Percentiles rank a stretch among this genome's conserved stretches.
These are phyloP conservation scores for Fusarium falciforme DNA, from an alignment of 2,329 filamentous ascomycete genomes.

Conservation along the genomic window DNA sequence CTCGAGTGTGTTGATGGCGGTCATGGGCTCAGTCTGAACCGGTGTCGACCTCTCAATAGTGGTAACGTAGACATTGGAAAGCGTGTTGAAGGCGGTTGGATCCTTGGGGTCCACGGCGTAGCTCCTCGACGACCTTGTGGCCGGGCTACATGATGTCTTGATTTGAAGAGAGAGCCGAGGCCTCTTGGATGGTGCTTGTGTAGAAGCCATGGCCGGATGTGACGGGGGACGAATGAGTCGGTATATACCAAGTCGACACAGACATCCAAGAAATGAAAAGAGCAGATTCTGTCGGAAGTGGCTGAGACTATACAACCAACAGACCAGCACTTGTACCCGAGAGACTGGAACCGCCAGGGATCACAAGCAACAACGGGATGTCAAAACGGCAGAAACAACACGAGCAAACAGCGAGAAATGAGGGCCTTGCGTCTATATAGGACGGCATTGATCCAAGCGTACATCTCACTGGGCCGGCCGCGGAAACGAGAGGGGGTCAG, in stretches of 20 bases:
- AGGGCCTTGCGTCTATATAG: conserved; percentile 45
- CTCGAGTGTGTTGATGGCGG: conserved; percentile 59
- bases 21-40: conserved; percentile 58
- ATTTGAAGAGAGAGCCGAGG: conserved; percentile 69
- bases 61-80: conserved; percentile 73
- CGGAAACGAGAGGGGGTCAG: conserved; percentile 16
- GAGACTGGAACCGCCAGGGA: conserved; percentile 40
- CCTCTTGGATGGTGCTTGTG: conserved; percentile 56
- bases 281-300: conserved; percentile 13
- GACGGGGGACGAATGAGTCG: conserved; percentile 5
- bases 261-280: conserved; percentile 8
- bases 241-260: conserved; percentile 1
- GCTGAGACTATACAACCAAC: conserved; percentile 31
- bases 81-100: conserved; percentile 73
- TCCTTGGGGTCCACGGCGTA: conserved; percentile 64
- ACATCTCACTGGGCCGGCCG: conserved; percentile 22
- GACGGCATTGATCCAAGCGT: conserved; percentile 26
- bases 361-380: conserved; percentile 29
- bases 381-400: conserved; percentile 33
- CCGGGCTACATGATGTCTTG: conserved; percentile 56
- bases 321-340: conserved; percentile 37
- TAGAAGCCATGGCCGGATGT: conserved; percentile 50
- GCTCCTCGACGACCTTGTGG: conserved; percentile 49
- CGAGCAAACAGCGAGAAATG: conserved; percentile 35
- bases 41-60: conserved; percentile 70